These are phyloP conservation scores for Russula virescens DNA, from an alignment of 768 basidiomycete genomes.

Conservation along the genomic window DNA sequence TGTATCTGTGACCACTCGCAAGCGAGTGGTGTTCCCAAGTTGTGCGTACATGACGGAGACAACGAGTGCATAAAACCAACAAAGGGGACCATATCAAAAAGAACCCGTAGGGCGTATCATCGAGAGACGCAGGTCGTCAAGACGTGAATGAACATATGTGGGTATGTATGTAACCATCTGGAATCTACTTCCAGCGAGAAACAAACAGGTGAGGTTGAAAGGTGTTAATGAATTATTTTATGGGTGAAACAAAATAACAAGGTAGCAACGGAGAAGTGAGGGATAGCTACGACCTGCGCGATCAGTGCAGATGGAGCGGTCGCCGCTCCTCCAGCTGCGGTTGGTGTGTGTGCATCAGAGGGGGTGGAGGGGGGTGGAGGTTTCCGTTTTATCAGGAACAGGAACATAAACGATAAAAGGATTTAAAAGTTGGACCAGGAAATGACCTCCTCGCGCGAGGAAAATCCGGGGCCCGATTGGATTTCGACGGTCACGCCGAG, in stretches of 20 bases:
- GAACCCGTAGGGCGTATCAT: constrained; percentile 12
- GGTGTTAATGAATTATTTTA: background rate
- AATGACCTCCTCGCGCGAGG: constrained; percentile 45
- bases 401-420: background rate
- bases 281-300: background rate
- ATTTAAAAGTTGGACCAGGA: constrained; percentile 68
- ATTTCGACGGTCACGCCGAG: constrained; percentile 58
- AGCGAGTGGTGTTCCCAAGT: constrained; percentile 1
- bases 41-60: background rate
- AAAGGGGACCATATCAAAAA: background rate
- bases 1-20: constrained; percentile 3
- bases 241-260: background rate
- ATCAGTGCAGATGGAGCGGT: background rate
- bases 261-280: background rate
- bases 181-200: constrained; percentile 11
- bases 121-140: constrained; percentile 12
- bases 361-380: too few species aligned
- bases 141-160: background rate
- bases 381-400: too few species aligned
- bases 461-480: constrained; percentile 34
- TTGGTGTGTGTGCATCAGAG: too few species aligned
- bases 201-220: background rate
- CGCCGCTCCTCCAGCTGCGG: background rate
- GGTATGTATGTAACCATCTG: constrained; percentile 18
- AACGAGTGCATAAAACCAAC: constrained; percentile 4